Conservation (phyloP, 2,329 filamentous ascomycete genomes). For the Microcyclospora tardicrescens region DNA sequence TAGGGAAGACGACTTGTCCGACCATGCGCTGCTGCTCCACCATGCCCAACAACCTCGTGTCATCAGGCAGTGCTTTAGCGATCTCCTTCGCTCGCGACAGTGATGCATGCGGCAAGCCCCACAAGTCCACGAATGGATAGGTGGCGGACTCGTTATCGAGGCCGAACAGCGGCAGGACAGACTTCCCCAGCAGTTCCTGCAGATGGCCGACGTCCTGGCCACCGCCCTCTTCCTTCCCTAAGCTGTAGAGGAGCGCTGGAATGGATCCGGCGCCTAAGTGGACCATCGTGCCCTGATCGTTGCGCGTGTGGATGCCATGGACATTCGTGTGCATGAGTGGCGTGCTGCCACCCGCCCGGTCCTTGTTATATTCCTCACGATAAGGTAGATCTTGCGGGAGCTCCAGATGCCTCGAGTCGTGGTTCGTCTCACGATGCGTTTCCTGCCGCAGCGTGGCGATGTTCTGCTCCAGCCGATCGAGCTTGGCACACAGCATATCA, state of each 20-base stretch:
- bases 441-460: constrained; percentile 30
- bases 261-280: constrained; percentile 50
- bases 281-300: constrained; percentile 48
- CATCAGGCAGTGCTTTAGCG: constrained; percentile 45
- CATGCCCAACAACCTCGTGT: constrained; percentile 45
- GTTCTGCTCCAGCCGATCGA: constrained; percentile 35
- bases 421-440: constrained; percentile 11
- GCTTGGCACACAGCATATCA: constrained; percentile 35
- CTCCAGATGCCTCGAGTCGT: constrained; percentile 6
- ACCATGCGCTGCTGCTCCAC: constrained; percentile 47
- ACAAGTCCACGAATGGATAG: constrained; percentile 53
- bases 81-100: constrained; percentile 45
- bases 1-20: constrained; percentile 47
- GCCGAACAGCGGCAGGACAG: constrained; percentile 48
- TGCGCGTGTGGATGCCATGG: constrained; percentile 48
- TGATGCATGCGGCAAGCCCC: constrained; percentile 47
- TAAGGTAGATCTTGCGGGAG: not conserved
- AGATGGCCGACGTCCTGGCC: constrained; percentile 32
- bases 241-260: constrained; percentile 44
- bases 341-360: not conserved
- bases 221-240: constrained; percentile 29
- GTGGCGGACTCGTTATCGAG: constrained; percentile 52
- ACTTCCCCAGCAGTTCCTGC: constrained; percentile 46
- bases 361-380: not conserved
- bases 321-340: constrained; percentile 28